A percentile compares a stretch with the other conserved stretches of the same genome.
Conservation (phyloP, 257 asterid genomes). For the Cordia subcordata region DNA sequence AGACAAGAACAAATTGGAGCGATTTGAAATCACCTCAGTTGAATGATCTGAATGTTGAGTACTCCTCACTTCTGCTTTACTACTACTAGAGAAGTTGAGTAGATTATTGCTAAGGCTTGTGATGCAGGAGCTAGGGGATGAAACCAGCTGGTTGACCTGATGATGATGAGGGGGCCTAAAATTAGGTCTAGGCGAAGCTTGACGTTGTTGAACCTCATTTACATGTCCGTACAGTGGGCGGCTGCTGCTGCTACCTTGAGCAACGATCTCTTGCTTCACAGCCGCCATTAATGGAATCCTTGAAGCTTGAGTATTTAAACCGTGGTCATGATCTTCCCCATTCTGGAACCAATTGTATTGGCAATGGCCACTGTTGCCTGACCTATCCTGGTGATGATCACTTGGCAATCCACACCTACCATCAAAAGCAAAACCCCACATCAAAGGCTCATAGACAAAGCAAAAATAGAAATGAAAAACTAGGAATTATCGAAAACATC, state of each 20-base stretch:
- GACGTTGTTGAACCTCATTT: slow-evolving; percentile 24
- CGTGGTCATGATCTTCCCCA: slow-evolving; percentile 72
- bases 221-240: slow-evolving; percentile 28
- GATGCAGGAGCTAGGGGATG: slow-evolving; percentile 63
- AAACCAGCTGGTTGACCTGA: slow-evolving; percentile 32
- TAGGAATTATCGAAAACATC: background rate
- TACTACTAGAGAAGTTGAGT: slow-evolving; percentile 45
- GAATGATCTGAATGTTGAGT: slow-evolving; percentile 51
- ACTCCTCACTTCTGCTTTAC: slow-evolving; percentile 24
- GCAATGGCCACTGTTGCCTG: slow-evolving; percentile 38
- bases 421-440: background rate
- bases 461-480: background rate
- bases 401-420: slow-evolving; percentile 47
- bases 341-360: slow-evolving; percentile 62
- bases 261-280: slow-evolving; percentile 55
- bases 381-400: slow-evolving; percentile 53
- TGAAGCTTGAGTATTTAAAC: slow-evolving; percentile 33
- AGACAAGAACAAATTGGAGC: no score
- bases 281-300: slow-evolving; percentile 36
- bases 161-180: slow-evolving; percentile 41
- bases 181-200: slow-evolving; percentile 21
- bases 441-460: background rate
- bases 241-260: slow-evolving; percentile 24
- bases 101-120: slow-evolving; percentile 45
- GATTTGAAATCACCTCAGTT: slow-evolving; percentile 61